These are phyloP conservation scores for Cladosporium halotolerans DNA, from an alignment of 2,329 filamentous ascomycete genomes.

Conservation along the genomic window DNA sequence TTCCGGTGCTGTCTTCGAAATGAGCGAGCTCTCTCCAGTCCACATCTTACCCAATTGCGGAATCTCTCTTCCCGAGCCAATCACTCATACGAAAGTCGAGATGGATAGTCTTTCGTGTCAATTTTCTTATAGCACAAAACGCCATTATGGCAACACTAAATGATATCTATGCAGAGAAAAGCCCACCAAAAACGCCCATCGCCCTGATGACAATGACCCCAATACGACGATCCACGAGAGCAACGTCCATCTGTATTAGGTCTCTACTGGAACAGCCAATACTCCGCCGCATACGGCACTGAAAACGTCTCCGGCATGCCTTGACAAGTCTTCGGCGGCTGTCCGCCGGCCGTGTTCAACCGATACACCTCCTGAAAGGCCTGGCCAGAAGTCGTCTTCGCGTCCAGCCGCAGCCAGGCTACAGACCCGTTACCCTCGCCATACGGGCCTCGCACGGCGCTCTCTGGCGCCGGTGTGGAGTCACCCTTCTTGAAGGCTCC, in stretches of 20 bases:
- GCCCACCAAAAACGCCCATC: too few species aligned
- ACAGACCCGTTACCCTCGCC: slow-evolving; percentile 62
- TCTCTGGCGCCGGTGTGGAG: slow-evolving; percentile 55
- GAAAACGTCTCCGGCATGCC: slow-evolving; percentile 59
- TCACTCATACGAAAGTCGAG: too few species aligned
- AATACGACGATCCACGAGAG: too few species aligned
- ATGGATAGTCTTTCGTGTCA: too few species aligned
- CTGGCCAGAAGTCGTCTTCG: slow-evolving; percentile 44
- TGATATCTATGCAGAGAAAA: too few species aligned
- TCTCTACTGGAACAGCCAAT: slow-evolving; percentile 49
- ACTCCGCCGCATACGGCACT: slow-evolving; percentile 78
- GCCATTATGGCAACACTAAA: too few species aligned
- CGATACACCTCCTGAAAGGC: slow-evolving; percentile 74
- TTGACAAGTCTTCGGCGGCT: slow-evolving; percentile 64
- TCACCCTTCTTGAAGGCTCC: slow-evolving; percentile 59
- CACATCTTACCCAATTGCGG: too few species aligned
- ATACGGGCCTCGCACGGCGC: slow-evolving; percentile 52
- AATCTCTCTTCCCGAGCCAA: too few species aligned
- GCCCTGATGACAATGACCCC: too few species aligned
- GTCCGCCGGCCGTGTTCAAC: slow-evolving; percentile 75
- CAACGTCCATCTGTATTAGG: not conserved
- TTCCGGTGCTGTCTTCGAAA: too few species aligned
- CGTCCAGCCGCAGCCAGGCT: slow-evolving; percentile 67
- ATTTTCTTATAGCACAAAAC: too few species aligned
- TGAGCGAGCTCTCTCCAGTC: too few species aligned